Evolutionary conservation across 345 rosid species (phyloP), one percentile per base, ranked within the genome.

Genomic region (Erodium maritimum): DNA sequence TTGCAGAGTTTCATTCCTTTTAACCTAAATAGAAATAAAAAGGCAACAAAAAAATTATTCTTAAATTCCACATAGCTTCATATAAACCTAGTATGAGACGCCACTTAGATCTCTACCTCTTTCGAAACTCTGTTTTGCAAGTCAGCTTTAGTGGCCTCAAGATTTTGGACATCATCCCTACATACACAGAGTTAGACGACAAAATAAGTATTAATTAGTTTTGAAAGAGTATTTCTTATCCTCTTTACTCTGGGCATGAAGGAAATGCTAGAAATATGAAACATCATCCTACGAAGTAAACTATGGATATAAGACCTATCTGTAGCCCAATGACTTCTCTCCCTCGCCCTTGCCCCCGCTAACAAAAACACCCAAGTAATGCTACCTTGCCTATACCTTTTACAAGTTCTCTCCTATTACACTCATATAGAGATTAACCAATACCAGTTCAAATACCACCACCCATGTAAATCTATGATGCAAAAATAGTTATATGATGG

Each of bases 81-180:
- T 56, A 50, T 17, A 63, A 62, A 21, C 24, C 37, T 51, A 56
- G 42, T 56, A 20, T 21, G 34, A 5, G 33, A 48, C 22, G 69
- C 61, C 37, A 14, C 55, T 61, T 19, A 23, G 48, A 21, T 52
- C 19, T 50, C 48, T 66, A 87, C 99, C 91, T 93, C 95, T 67
- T 80, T 83, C 54, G 69, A 58, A 33, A 89, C 74, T 83, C 65
- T 87, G 59, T 60, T 71, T 74, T 82, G 82, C 79, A 93, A 77
- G 37, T 83, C 84, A 50, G 46, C 23, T 76, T 83, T 93, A 59
- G 71, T 52, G 23, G 77, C 80, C 79, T 89, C 86, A 4, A 93
- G 95, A 71, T 68, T 80, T 67, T 76, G 75, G 61, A 93, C 74
- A 63, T 82, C 95, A 71, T 59, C 69, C 69, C 99, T 93, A 63